Percentiles rank a stretch among this genome's conserved stretches.
phyloP scores from a whole-genome alignment of 2,329 filamentous ascomycete species.

The Magnaporthiopsis incrustans region DNA sequence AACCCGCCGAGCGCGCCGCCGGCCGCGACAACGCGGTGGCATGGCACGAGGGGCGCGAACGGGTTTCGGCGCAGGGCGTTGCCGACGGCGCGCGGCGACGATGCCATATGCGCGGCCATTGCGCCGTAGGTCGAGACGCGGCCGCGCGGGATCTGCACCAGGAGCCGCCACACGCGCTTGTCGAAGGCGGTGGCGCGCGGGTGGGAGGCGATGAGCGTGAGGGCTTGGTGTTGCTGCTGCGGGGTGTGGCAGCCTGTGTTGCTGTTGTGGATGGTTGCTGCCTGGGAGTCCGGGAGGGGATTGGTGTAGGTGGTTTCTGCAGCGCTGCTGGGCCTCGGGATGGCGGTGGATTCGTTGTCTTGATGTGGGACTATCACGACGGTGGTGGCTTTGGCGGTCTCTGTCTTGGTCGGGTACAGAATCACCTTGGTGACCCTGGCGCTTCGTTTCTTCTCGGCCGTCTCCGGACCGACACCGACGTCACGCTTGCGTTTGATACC shows the following conservation, averaged over 20 bases:
- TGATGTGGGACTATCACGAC: neutral
- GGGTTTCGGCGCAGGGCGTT: conserved; percentile 72
- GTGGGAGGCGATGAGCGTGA: conserved; percentile 34
- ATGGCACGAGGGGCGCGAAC: conserved; percentile 75
- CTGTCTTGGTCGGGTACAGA: neutral
- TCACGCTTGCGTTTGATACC: neutral
- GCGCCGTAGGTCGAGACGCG: conserved; percentile 71
- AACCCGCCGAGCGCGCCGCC: conserved; percentile 66
- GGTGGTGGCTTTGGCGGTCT: too few species aligned
- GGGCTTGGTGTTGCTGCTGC: conserved; percentile 22
- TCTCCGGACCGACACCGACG: neutral
- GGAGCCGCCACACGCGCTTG: conserved; percentile 59
- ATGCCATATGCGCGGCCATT: conserved; percentile 58
- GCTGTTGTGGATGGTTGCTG: neutral
- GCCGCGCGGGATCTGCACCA: conserved; percentile 71
- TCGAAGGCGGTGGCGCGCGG: conserved; percentile 42
- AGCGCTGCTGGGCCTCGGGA: neutral
- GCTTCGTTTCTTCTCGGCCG: neutral
- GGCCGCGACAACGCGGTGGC: conserved; percentile 71
- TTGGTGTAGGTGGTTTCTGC: neutral
- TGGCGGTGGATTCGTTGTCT: neutral
- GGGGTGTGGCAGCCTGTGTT: neutral
- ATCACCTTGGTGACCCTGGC: neutral
- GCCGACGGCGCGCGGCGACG: conserved; percentile 69
- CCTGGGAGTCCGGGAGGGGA: neutral